Base-by-base conservation (phyloP, 108 stramenopile species). In the Fragilariopsis cylindrus region DNA sequence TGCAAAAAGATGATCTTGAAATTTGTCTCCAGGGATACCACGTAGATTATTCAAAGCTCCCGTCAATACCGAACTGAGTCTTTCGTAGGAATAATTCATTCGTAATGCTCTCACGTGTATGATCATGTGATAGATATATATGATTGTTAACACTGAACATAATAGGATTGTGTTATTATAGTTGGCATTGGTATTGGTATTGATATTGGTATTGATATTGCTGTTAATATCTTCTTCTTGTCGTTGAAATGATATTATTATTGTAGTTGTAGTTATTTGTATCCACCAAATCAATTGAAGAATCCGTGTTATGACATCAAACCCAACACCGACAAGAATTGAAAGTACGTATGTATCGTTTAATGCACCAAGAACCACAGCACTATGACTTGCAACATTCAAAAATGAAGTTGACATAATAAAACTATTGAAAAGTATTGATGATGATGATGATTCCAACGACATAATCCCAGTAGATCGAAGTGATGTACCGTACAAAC, bases 291-390 rank as follows among this genome's bases (percentile, higher is more conserved):
- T 60, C 21, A 60, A 40, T 30, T 60, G 58, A 21, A 60, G 4
- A 21, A 60, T 60, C 21, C 58, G 58, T 0, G 58, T 30, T 11
- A 68, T 4, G 48, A 68, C 67, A 45, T 70, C 69, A 70, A 70
- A 70, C 2, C 69, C 69, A 7, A 70, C 53, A 4, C 69, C 53
- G 4, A 70, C 42, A 4, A 70, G 69, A 55, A 70, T 70, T 16
- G 54, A 55, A 30, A 55, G 16, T 13, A 44, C 30, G 42, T 55
- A 70, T 4, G 69, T 70, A 39, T 70, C 53, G 52, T 70, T 55
- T 16, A 70, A 42, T 13, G 69, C 69, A 70, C 69, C 69, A 6
- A 70, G 50, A 2, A 54, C 53, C 47, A 70, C 50, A 16, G 50
- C 48, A 39, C 47, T 19, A 39, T 70, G 69, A 41, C 54, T 55